Evolutionary conservation across 495 filamentous ascomycete species (phyloP).

Genomic region (Penicillium flavigenum): DNA sequence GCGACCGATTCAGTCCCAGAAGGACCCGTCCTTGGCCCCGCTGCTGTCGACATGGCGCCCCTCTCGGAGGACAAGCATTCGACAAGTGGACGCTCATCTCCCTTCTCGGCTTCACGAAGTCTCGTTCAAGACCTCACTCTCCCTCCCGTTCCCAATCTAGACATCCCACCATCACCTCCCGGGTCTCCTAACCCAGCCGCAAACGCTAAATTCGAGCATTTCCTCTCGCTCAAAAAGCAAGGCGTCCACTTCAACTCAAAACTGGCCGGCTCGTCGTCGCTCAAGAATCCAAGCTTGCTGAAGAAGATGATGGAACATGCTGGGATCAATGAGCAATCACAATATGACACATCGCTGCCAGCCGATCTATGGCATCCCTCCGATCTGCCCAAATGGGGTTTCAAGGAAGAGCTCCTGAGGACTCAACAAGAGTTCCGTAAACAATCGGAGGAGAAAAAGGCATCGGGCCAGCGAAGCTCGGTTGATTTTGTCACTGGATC

Average conservation of each 20-base stretch:
- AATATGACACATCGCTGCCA: constrained; percentile 75
- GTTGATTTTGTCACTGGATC: constrained; percentile 74
- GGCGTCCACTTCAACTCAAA: constrained; percentile 90
- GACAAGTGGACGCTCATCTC: constrained; percentile 55
- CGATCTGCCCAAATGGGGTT: constrained; percentile 67
- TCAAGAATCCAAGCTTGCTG: constrained; percentile 79
- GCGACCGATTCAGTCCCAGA: constrained; percentile 20
- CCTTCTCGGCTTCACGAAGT: constrained; percentile 64
- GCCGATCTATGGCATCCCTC: constrained; percentile 65
- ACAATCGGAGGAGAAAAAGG: constrained; percentile 57
- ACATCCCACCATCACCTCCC: constrained; percentile 83
- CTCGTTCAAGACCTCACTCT: constrained; percentile 79
- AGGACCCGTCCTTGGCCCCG: constrained; percentile 49
- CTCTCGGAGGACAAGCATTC: constrained; percentile 20
- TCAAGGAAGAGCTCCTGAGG: constrained; percentile 67
- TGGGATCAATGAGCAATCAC: constrained; percentile 62
- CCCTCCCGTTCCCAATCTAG: constrained; percentile 72
- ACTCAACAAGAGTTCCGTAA: constrained; percentile 61
- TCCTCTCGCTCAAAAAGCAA: constrained; percentile 79
- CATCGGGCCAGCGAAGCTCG: constrained; percentile 53
- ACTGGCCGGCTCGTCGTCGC: constrained; percentile 63
- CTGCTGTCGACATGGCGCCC: constrained; percentile 29
- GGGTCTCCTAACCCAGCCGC: constrained; percentile 64
- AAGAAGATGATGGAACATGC: constrained; percentile 80
- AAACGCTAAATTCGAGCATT: constrained; percentile 76